These are phyloP conservation scores for Suillus cothurnatus DNA, from an alignment of 768 basidiomycete species.

Conservation along the genomic window DNA sequence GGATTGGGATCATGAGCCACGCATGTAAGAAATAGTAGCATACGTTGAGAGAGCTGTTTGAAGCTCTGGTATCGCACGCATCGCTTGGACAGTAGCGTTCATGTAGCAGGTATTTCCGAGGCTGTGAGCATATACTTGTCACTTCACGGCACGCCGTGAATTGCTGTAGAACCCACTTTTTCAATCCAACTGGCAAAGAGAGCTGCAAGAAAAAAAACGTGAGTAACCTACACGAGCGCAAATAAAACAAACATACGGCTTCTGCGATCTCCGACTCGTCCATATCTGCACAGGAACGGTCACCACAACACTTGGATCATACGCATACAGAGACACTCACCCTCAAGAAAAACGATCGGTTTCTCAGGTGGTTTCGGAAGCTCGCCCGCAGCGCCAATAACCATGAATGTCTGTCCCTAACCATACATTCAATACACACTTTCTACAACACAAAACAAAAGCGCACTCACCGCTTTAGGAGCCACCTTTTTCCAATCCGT, in stretches of 20 bases:
- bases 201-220: constrained; percentile 46
- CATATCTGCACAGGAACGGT: constrained; percentile 62
- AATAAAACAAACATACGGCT: constrained; percentile 51
- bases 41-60: constrained; percentile 67
- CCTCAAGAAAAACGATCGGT: constrained; percentile 83
- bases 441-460: constrained; percentile 3
- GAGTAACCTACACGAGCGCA: neutral
- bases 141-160: neutral
- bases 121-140: constrained; percentile 30
- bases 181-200: constrained; percentile 77
- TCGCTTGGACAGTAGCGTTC: constrained; percentile 93
- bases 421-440: constrained; percentile 4
- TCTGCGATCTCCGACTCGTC: constrained; percentile 78
- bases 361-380: constrained; percentile 86
- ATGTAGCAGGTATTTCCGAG: constrained; percentile 98
- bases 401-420: constrained; percentile 88
- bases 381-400: constrained; percentile 92
- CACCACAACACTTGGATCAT: neutral
- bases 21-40: constrained; percentile 22
- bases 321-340: constrained; percentile 37
- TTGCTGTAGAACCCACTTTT: constrained; percentile 51
- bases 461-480: constrained; percentile 68
- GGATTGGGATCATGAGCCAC: neutral
- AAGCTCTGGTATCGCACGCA: constrained; percentile 90
- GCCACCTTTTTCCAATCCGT: constrained; percentile 82